A percentile compares a stretch with the other conserved stretches of the same genome.
Conservation (phyloP, 75 land plant genomes). For the Larix kaempferi region DNA sequence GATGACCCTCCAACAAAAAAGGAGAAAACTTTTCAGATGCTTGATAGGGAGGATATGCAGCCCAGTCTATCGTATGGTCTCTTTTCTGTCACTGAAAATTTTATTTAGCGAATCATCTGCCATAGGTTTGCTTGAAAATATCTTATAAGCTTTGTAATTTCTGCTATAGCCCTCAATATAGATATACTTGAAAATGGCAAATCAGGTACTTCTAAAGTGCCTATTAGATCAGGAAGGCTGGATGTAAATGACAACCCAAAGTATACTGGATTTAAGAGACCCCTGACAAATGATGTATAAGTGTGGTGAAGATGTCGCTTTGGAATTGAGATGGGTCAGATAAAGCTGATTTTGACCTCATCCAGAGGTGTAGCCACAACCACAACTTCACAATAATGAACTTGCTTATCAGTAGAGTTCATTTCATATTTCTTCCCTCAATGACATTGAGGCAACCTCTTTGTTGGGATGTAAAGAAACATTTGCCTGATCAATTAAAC, state of each 20-base stretch:
- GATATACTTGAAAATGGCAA: constrained; percentile 72
- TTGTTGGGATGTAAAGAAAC: constrained; percentile 55
- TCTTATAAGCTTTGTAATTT: constrained; percentile 65
- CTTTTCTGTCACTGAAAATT: constrained; percentile 17
- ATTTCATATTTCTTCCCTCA: constrained; percentile 52
- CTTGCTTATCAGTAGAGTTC: constrained; percentile 39
- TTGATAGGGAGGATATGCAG: constrained; percentile 82
- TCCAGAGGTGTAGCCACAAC: constrained; percentile 85
- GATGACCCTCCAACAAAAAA: constrained; percentile 63
- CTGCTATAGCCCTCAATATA: constrained; percentile 57
- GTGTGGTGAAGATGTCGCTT: constrained; percentile 73
- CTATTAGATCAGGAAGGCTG: constrained; percentile 71
- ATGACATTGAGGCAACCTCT: constrained; percentile 54
- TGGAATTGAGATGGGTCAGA: constrained; percentile 58
- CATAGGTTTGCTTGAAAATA: constrained; percentile 71
- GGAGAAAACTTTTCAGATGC: constrained; percentile 82
- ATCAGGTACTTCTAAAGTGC: constrained; percentile 53
- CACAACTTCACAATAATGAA: constrained; percentile 62
- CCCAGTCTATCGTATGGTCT: constrained; percentile 79
- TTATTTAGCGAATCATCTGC: constrained; percentile 58
- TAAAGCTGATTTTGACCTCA: constrained; percentile 65
- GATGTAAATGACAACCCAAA: constrained; percentile 51
- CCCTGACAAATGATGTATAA: constrained; percentile 80
- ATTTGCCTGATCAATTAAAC: constrained; percentile 65
- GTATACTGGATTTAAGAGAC: constrained; percentile 79